Evolutionary conservation across 2,329 filamentous ascomycete genomes (phyloP).

Genomic region (Daldinia sp.): DNA sequence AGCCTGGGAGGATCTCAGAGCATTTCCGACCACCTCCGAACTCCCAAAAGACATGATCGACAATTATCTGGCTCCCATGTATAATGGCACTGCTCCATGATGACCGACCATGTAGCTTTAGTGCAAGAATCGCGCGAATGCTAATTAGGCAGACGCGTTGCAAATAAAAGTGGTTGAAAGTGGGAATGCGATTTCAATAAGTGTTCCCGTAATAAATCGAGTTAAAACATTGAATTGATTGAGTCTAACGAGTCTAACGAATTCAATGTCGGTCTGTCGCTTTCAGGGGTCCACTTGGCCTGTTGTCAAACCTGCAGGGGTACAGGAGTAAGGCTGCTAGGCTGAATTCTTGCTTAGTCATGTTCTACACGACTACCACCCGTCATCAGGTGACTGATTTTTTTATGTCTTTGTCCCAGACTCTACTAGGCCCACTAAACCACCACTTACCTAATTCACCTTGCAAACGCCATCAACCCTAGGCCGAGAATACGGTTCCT

Average conservation of each 20-base stretch:
- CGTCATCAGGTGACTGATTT: constrained; percentile 41
- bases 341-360: constrained; percentile 28
- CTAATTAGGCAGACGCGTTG: constrained; percentile 44
- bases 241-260: not conserved
- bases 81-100: constrained; percentile 48
- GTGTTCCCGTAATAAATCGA: not conserved
- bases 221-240: not conserved
- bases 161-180: constrained; percentile 1
- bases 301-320: constrained; percentile 1
- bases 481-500: constrained; percentile 16
- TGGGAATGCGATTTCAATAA: constrained; percentile 3
- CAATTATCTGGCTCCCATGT: constrained; percentile 25
- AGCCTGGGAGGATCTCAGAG: constrained; percentile 46
- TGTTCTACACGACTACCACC: constrained; percentile 14
- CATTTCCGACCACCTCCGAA: constrained; percentile 49
- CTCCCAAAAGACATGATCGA: constrained; percentile 47
- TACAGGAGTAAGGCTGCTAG: not conserved
- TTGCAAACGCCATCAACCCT: constrained; percentile 12
- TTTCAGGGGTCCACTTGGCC: constrained; percentile 2
- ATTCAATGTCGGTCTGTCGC: constrained; percentile 1
- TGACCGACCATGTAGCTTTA: constrained; percentile 36
- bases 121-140: constrained; percentile 5
- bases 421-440: not conserved
- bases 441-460: constrained; percentile 30
- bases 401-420: constrained; percentile 6